Evolutionary conservation across 441 rosid genomes (phyloP), one percentile per base, ranked within the genome.

Genomic region (Kokia cookei): DNA sequence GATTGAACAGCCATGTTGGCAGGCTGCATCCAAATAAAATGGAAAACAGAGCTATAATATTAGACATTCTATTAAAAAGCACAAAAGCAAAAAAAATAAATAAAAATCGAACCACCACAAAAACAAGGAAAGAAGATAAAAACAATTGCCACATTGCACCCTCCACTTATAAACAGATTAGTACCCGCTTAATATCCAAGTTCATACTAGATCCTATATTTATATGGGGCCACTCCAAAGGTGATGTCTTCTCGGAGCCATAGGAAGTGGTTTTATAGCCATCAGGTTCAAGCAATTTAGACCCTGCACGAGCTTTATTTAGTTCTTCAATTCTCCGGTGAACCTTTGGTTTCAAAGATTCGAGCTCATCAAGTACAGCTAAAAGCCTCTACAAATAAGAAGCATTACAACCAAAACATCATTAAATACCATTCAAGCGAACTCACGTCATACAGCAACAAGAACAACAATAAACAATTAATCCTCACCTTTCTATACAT

Each of bases 291-390:
- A 17, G 60, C 43, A 66, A 66, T 80, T 76, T 80, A 7, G 76
- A 54, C 64, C 82, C 85, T 15, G 82, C 77, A 64, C 71, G 72
- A 2, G 69, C 79, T 75, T 65, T 85, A 76, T 91, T 86, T 58
- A 86, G 81, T 76, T 91, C 86, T 63, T 91, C 82, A 51, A 91
- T 83, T 71, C 53, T 80, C 74, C 73, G 84, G 19, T 80, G 77
- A 42, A 91, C 91, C 80, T 92, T 93, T 5, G 97, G 98, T 80
- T 96, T 88, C 77, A 91, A 78, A 76, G 82, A 76, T 84, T 96
- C 98, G 14, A 96, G 93, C 85, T 96, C 98, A 79, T 84, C 85
- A 8, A 94, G 50, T 2, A 94, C 93, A 76, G 84, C 79, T 14
- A 84, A 81, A 78, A 91, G 72, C 82, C 85, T 90, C 99, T 96